Evolutionary conservation across 1,284 basidiomycete species (phyloP).

Genomic region (Ustilago hordei): DNA sequence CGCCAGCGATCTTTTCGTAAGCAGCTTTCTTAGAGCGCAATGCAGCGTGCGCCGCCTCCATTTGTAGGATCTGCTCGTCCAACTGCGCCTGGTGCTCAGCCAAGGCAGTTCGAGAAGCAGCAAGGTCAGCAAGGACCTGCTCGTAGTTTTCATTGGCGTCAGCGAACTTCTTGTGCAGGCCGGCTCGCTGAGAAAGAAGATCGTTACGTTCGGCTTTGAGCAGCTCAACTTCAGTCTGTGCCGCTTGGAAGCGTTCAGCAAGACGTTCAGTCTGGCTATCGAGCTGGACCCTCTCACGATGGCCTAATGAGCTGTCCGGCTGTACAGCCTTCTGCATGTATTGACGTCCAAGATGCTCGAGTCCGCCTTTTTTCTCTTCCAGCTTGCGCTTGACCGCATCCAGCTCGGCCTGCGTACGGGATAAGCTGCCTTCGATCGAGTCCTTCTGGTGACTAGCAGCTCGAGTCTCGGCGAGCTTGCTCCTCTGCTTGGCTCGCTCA

Average conservation of each 20-base stretch:
- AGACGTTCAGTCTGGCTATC: constrained; percentile 40
- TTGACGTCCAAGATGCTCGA: constrained; percentile 34
- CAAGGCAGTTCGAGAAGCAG: constrained; percentile 32
- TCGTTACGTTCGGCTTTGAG: constrained; percentile 48
- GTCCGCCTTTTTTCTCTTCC: constrained; percentile 45
- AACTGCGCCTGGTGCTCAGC: constrained; percentile 54
- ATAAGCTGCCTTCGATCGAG: constrained; percentile 40
- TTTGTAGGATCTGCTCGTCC: constrained; percentile 57
- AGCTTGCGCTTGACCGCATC: constrained; percentile 45
- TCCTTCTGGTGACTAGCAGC: constrained; percentile 34
- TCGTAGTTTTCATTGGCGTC: constrained; percentile 46
- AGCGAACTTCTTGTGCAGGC: constrained; percentile 46
- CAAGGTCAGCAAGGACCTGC: constrained; percentile 42
- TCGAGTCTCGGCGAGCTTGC: constrained; percentile 33
- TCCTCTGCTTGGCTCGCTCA: constrained; percentile 38
- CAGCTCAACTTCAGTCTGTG: constrained; percentile 38
- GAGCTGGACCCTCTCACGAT: constrained; percentile 11
- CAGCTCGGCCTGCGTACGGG: constrained; percentile 42
- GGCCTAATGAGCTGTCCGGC: constrained; percentile 17
- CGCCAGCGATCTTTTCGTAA: constrained; percentile 40
- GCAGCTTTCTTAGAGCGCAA: constrained; percentile 40
- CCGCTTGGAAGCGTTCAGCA: constrained; percentile 40
- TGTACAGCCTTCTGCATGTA: constrained; percentile 30
- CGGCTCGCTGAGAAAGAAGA: constrained; percentile 41
- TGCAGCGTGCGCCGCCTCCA: constrained; percentile 50